Evolutionary conservation across 2,329 filamentous ascomycete species (phyloP).

Genomic region (Eutypella sp.): DNA sequence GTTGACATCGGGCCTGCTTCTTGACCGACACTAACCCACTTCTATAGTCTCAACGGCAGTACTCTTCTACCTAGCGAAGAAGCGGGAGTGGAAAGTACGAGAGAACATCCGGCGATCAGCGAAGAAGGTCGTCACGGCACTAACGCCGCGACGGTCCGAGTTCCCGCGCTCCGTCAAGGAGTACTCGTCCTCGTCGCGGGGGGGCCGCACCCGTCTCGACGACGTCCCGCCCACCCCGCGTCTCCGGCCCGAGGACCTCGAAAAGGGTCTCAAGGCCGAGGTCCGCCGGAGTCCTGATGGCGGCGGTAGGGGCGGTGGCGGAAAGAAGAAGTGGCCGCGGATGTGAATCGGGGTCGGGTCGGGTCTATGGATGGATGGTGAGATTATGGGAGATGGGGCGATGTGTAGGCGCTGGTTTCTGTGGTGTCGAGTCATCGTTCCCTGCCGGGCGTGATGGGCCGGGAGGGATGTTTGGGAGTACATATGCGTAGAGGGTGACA

Average conservation of each 20-base stretch:
- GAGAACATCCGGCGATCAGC: slow-evolving; percentile 67
- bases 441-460: too few species aligned
- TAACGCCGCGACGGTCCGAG: slow-evolving; percentile 58
- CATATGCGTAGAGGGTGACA: too few species aligned
- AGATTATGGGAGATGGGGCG: too few species aligned
- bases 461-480: too few species aligned
- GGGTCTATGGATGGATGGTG: too few species aligned
- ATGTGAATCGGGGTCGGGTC: slow-evolving; percentile 20
- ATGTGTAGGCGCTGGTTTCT: too few species aligned
- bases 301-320: too few species aligned
- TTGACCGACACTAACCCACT: too few species aligned
- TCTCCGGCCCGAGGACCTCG: slow-evolving; percentile 50
- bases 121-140: slow-evolving; percentile 53
- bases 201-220: slow-evolving; percentile 43
- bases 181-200: slow-evolving; percentile 28
- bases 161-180: slow-evolving; percentile 56
- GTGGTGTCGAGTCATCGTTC: too few species aligned
- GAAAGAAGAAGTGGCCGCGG: slow-evolving; percentile 23
- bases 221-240: slow-evolving; percentile 57
- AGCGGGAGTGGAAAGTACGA: slow-evolving; percentile 75
- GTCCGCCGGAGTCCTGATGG: slow-evolving; percentile 21
- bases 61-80: slow-evolving; percentile 78
- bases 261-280: slow-evolving; percentile 46
- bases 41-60: slow-evolving; percentile 55
- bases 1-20: too few species aligned